Base-by-base conservation (phyloP, 768 basidiomycete genomes). In the Lactarius indigo region DNA sequence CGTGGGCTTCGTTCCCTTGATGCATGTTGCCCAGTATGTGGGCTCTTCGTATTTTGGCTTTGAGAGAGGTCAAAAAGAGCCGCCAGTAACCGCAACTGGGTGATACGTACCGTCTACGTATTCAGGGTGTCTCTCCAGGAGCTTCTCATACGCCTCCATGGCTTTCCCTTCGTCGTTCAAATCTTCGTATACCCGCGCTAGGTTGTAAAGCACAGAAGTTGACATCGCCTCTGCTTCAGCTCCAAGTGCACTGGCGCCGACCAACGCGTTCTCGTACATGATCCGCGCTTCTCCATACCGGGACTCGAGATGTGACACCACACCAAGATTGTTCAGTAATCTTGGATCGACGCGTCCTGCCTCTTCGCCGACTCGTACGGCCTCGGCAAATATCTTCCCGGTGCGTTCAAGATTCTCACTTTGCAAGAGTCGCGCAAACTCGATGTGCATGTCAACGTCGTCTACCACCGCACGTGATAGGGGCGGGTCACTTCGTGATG, bases 1-100 rank as follows among this genome's bases (percentile, higher is more conserved):
- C 90, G 74, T 97, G 92, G 0, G 95, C 94, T 2, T 92, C 90
- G 69, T 90, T 87, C 71, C 86, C 82, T 23, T 87, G 86, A 64
- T 90, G 92, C 20, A 89, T 72, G 31, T 81, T 80, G 1, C 87
- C 81, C 0, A 89, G 81, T 84, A 98, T 88, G 20, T 90, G 85
- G 0, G 96, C 92, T 69, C 92, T 90, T 30, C 96, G 89, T 54
- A 96, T 86, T 80, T 98, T 98, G 70, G 96, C 96, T 98, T 72
- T 52, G 60, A 26, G 54, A 23, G 50, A 50, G 13, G 35, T 63
- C 37, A 39, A 18, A 20, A 54, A 54, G 15, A 30, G 47, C 8
- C 3, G 44, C 2, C 15, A 6, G 30, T n/a, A 28, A 55, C n/a
- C 1, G 55, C 47, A 33, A 59, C 26, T 2, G 28, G 18, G 23